phyloP scores from a whole-genome alignment of 192 early-diverging fungal genomes.

The Entomortierella parvispora region DNA sequence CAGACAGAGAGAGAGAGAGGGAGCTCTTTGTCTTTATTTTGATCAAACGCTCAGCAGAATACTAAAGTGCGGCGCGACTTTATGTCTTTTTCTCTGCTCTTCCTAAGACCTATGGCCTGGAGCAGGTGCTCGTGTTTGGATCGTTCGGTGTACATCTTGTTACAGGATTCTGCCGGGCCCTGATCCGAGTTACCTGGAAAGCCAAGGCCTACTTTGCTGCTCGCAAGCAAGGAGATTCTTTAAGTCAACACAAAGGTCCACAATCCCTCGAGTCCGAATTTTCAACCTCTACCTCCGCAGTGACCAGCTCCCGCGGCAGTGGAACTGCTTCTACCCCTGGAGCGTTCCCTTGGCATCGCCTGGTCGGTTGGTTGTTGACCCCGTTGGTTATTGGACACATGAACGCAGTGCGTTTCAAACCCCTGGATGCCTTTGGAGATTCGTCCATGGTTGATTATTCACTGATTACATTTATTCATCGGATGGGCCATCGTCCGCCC shows the following conservation, averaged over 20 bases:
- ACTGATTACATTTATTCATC: slow-evolving; percentile 16
- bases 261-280: too few species aligned
- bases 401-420: slow-evolving; percentile 10
- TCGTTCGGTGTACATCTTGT: slow-evolving; percentile 43
- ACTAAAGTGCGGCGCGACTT: not conserved
- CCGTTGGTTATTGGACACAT: slow-evolving; percentile 44
- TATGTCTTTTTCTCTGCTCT: not conserved
- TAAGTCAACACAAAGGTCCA: too few species aligned
- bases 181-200: slow-evolving; percentile 49
- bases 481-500: slow-evolving; percentile 4
- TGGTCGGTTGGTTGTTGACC: slow-evolving; percentile 46
- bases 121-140: slow-evolving; percentile 53
- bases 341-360: slow-evolving; percentile 40
- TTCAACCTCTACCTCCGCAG: too few species aligned
- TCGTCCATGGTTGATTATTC: slow-evolving; percentile 42
- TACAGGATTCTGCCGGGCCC: slow-evolving; percentile 23
- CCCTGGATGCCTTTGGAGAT: slow-evolving; percentile 22
- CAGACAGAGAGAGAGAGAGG: too few species aligned
- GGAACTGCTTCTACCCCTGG: slow-evolving; percentile 23
- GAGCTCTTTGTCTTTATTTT: not conserved
- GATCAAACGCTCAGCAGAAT: not conserved
- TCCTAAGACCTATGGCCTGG: slow-evolving; percentile 32
- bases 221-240: not conserved
- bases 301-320: not conserved
- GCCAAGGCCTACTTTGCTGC: slow-evolving; percentile 20